These are phyloP conservation scores for Musa acuminata DNA, from an alignment of 176 grass and related monocot species.

Conservation along the genomic window DNA sequence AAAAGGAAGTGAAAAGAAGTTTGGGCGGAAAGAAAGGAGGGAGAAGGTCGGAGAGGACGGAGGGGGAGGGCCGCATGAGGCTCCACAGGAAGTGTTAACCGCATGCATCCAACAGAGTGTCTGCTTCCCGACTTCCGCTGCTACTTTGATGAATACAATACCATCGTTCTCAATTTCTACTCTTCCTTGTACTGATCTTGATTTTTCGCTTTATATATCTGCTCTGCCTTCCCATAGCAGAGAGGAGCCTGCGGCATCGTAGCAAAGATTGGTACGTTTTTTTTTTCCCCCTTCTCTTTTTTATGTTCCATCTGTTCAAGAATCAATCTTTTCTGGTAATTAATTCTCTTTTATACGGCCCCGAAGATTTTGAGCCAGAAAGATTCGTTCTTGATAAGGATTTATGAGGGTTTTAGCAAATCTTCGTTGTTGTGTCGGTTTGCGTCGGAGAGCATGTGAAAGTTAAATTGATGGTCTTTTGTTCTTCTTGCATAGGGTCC, in stretches of 20 bases:
- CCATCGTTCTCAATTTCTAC: not conserved
- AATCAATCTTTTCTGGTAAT: not conserved
- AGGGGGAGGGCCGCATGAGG: not conserved
- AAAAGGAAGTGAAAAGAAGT: not conserved
- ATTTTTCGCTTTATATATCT: no score
- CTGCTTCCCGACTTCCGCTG: not conserved
- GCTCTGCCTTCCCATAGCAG: not conserved
- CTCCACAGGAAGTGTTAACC: not conserved
- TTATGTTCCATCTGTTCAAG: not conserved
- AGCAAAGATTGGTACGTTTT: not conserved
- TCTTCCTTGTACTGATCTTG: not conserved
- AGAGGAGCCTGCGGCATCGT: not conserved
- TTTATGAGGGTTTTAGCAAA: not conserved
- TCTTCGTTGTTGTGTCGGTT: no score
- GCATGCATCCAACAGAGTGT: conserved; percentile 1
- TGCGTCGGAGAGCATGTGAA: not conserved
- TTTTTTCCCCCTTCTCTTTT: not conserved
- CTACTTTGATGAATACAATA: not conserved
- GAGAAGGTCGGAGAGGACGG: not conserved
- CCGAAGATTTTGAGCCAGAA: not conserved
- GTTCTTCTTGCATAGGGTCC: not conserved
- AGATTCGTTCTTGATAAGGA: not conserved
- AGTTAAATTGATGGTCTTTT: not conserved
- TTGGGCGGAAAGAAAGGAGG: conserved; percentile 6
- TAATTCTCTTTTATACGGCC: not conserved